A percentile compares a stretch with the other conserved stretches of the same genome.
phyloP scores from a whole-genome alignment of 2,329 filamentous ascomycete species.

The Cyphellophora europaea region DNA sequence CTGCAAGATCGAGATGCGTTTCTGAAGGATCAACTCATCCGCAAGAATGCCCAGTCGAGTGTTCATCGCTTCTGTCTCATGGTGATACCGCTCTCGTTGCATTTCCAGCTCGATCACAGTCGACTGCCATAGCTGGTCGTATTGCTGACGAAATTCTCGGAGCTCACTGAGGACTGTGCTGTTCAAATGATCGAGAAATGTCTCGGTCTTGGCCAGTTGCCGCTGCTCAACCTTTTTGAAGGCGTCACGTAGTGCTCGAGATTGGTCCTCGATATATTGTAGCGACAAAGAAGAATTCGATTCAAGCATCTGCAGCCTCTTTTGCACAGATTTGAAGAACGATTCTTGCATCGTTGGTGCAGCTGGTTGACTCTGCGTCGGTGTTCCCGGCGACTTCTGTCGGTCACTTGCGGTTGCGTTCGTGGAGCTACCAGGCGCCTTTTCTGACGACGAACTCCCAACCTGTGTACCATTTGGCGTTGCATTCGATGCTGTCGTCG shows the following conservation, averaged over 20 bases:
- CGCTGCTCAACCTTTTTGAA: constrained; percentile 79
- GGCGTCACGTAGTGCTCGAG: constrained; percentile 76
- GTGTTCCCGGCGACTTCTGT: constrained; percentile 23
- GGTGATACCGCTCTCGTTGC: constrained; percentile 74
- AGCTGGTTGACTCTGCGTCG: constrained; percentile 42
- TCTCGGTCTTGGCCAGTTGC: constrained; percentile 72
- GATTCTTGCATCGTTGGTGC: constrained; percentile 88
- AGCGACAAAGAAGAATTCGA: constrained; percentile 85
- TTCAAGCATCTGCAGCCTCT: constrained; percentile 83
- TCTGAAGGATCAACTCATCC: constrained; percentile 78
- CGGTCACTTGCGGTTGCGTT: constrained; percentile 15
- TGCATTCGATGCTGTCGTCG: constrained; percentile 5
- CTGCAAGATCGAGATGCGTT: constrained; percentile 89
- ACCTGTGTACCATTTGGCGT: constrained; percentile 2
- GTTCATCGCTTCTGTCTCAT: constrained; percentile 74
- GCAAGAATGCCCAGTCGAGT: constrained; percentile 75
- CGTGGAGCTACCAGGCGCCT: constrained; percentile 2
- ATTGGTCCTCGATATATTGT: constrained; percentile 95
- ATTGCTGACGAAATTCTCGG: constrained; percentile 68
- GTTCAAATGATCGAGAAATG: constrained; percentile 79
- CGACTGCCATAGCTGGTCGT: constrained; percentile 94
- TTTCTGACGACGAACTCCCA: constrained; percentile 4
- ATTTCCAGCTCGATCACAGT: constrained; percentile 86
- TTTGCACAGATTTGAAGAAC: constrained; percentile 94
- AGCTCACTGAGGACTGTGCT: constrained; percentile 75